Evolutionary conservation across 2,329 filamentous ascomycete genomes (phyloP), one percentile per base, ranked within the genome.

Genomic region (Nemania diffusa): DNA sequence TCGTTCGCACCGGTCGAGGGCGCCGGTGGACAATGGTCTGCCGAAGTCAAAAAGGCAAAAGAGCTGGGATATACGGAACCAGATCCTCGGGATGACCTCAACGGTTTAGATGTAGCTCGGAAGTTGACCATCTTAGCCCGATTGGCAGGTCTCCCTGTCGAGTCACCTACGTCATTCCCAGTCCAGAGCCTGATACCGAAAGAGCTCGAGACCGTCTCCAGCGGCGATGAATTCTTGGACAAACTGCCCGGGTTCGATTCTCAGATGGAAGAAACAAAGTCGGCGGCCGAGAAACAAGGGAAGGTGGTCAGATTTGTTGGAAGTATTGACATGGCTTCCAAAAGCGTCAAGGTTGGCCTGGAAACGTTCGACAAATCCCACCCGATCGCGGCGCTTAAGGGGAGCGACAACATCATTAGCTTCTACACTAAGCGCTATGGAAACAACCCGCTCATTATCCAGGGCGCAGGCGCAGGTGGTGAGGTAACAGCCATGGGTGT

Each of bases 401-500:
- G 96, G 40, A 98, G 94, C 80, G 96, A 98, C 79, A 99, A 99
- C 84, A 97, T 99, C 79, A 97, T 99, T 78, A 97, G 91, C 84
- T 97, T 99, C 85, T 97, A 97, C 82, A 99, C 96, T 5, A 92
- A 97, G 85, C 88, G 96, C 75, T 99, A 99, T 78, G 94, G 94
- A 65, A 87, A 85, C 78, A 97, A 95, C 81, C 94, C 96, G 50
- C 84, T 99, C 70, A 97, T 97, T 77, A 89, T 99, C 70, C 95
- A 98, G 83, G 96, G 96, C 67, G 94, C 93, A 40, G 96, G 94
- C 68, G 96, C 96, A 27, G 96, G 96, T 74, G 94, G 92, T 71
- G 94, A 97, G 51, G 94, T 98, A 60, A 99, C 96, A 37, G 96
- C 96, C 29, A 98, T 98, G 95, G 96, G 96, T 67, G 95, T 99